Evolutionary conservation across 2,329 filamentous ascomycete species (phyloP).

Genomic region (Leptographium wingfieldii): DNA sequence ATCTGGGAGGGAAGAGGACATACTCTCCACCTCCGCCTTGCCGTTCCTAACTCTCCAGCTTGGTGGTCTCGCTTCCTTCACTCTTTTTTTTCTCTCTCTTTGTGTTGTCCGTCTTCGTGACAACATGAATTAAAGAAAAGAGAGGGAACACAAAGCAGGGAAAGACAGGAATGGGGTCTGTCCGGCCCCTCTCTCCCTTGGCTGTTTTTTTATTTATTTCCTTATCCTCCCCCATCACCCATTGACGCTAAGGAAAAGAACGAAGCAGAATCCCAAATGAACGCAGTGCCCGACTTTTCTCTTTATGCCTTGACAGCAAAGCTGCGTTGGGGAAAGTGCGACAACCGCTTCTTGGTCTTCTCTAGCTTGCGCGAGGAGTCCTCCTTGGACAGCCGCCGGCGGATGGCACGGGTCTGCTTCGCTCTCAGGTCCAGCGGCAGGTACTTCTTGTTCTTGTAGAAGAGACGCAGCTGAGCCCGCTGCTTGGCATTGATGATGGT

Average conservation of each 20-base stretch:
- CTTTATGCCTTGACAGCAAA: constrained; percentile 78
- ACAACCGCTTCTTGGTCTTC: constrained; percentile 93
- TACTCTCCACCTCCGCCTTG: not conserved
- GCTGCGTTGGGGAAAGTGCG: constrained; percentile 97
- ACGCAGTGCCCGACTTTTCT: not conserved
- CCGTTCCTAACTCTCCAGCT: not conserved
- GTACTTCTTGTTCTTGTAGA: constrained; percentile 99
- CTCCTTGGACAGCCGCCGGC: constrained; percentile 84
- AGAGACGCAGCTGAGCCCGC: constrained; percentile 90
- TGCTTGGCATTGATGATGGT: constrained; percentile 99
- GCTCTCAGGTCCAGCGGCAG: constrained; percentile 93
- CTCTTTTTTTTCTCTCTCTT: not conserved
- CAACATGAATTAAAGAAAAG: not conserved
- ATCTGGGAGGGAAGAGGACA: not conserved
- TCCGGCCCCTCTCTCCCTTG: not conserved
- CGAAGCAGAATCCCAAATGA: not conserved
- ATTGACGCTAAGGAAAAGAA: constrained; percentile 1
- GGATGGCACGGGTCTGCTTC: constrained; percentile 97
- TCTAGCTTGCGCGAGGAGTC: constrained; percentile 74
- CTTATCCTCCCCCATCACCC: not conserved
- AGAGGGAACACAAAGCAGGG: not conserved
- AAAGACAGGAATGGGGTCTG: not conserved
- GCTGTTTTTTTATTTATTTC: not conserved
- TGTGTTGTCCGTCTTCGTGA: not conserved
- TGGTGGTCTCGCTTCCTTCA: not conserved